Evolutionary conservation across 2,329 filamentous ascomycete genomes (phyloP).

Genomic region (Ceratocystiopsis brevicomis): DNA sequence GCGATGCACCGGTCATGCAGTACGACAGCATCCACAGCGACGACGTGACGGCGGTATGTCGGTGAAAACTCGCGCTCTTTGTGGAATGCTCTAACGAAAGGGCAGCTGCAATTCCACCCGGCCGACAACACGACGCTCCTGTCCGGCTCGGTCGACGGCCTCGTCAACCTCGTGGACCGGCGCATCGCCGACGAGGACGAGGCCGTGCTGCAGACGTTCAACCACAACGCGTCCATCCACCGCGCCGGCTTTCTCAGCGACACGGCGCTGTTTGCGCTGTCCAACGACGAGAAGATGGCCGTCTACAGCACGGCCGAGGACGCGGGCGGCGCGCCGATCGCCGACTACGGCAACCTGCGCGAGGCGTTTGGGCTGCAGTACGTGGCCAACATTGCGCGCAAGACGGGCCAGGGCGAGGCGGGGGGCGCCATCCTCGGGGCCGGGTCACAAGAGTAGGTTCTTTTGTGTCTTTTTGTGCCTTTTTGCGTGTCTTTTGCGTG

Average conservation of each 20-base stretch:
- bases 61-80: background rate
- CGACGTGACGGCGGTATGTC: slow-evolving; percentile 39
- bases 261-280: slow-evolving; percentile 50
- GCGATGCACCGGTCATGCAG: slow-evolving; percentile 26
- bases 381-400: slow-evolving; percentile 45
- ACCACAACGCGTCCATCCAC: slow-evolving; percentile 57
- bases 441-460: slow-evolving; percentile 46
- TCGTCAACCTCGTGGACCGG: slow-evolving; percentile 61
- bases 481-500: slow-evolving; percentile 13
- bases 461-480: slow-evolving; percentile 12
- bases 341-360: slow-evolving; percentile 51
- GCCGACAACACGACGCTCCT: slow-evolving; percentile 39
- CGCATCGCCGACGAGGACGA: slow-evolving; percentile 57
- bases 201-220: slow-evolving; percentile 58
- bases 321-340: slow-evolving; percentile 36
- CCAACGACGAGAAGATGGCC: slow-evolving; percentile 60
- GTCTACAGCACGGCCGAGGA: slow-evolving; percentile 49
- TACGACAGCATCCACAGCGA: slow-evolving; percentile 50
- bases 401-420: slow-evolving; percentile 26
- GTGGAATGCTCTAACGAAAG: no score
- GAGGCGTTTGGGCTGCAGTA: slow-evolving; percentile 52
- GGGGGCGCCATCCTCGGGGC: slow-evolving; percentile 44
- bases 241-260: slow-evolving; percentile 51
- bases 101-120: slow-evolving; percentile 41
- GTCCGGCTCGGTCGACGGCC: slow-evolving; percentile 61